Evolutionary conservation across 768 basidiomycete genomes (phyloP), one percentile per base, ranked within the genome.

Genomic region (Trichaptum fuscoviolaceum): DNA sequence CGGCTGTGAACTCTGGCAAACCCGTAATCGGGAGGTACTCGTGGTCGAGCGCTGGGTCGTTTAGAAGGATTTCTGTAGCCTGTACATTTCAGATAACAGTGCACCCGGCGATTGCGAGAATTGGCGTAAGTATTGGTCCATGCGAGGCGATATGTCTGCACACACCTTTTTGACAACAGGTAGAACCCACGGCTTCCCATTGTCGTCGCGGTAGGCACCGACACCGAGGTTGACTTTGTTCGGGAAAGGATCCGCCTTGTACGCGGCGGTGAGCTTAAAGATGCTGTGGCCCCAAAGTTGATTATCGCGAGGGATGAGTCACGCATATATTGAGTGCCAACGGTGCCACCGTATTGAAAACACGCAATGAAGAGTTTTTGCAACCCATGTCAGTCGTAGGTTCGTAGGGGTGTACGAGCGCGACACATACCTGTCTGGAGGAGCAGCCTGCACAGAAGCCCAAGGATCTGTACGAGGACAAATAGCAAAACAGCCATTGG

Each of bases 21-120:
- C 96, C 96, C 34, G 91, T 90, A 74, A 95, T 96, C 36, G 93
- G 90, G 35, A 96, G 87, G 75, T 96, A 96, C 79, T 95, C 95
- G 73, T 96, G 94, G 77, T 99, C 93, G 68, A 94, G 80, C 58
- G 81, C 77, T 35, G 87, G 85, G 73, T 93, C 87, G 69, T 80
- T 84, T 71, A 94, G 75, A 60, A 96, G 77, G 65, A 84, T 84
- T 64, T 84, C 78, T 12, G 90, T 92, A 23, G 92, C 94, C 95
- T 94, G 70, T 25, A 12, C 42, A 52, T 52, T 12, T 20, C 42
- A 52, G 15, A 23, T 57, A 63, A 57, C 25, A 24, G 25, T 59
- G 35, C 17, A 27, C 35, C 25, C 18, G 61, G 15, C 5, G 25
- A 18, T 25, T 60, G 63, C 34, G 42, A 30, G 8, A 20, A 65